Base-by-base conservation (phyloP, 495 filamentous ascomycete genomes). In the Chaetomium cochliodes region DNA sequence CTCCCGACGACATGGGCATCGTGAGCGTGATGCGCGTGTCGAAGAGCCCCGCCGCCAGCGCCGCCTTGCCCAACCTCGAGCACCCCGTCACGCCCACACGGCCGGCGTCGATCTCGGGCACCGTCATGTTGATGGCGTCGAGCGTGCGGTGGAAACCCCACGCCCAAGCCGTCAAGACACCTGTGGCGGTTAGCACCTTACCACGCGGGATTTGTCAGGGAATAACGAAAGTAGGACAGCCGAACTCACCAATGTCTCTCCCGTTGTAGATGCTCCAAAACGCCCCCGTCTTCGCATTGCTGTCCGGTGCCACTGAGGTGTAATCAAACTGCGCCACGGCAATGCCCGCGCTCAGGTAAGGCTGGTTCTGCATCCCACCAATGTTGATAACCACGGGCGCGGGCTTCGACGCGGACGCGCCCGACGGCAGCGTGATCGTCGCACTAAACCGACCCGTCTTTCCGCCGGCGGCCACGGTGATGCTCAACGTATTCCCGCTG, bases 61-160 rank as follows among this genome's bases (percentile, higher is more conserved):
- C 81, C 3, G 76, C 81, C 62, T 85, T 84, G 37, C 81, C 82
- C 0, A 83, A 76, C 0, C 80, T 80, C 12, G 80, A 84, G 66
- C 81, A 83, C 0, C 81, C 82, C 2, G 81, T 85, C 42, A 84
- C 81, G 52, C 81, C 81, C 8, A 79, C 79, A 26, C 77, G 77
- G 15, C 41, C 76, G 11, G 72, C 37, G 70, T 84, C 77, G 68
- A 83, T 84, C 63, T 84, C 82, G 0, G 78, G 77, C 0, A 79
- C 80, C 1, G 76, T 80, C 20, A 76, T 70, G 68, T 80, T 78
- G 47, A 84, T 73, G 5, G 77, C 81, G 74, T 84, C 81, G 52
- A 83, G 79, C 5, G 78, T 77, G 39, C 79, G 75, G 67, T 83
- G 81, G 73, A 84, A 84, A 28, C 80, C 80, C 81, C 81, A 84